Percentiles rank a stretch among this genome's conserved stretches.
Conservation (phyloP, 345 rosid genomes). For the Brassica carinata region DNA sequence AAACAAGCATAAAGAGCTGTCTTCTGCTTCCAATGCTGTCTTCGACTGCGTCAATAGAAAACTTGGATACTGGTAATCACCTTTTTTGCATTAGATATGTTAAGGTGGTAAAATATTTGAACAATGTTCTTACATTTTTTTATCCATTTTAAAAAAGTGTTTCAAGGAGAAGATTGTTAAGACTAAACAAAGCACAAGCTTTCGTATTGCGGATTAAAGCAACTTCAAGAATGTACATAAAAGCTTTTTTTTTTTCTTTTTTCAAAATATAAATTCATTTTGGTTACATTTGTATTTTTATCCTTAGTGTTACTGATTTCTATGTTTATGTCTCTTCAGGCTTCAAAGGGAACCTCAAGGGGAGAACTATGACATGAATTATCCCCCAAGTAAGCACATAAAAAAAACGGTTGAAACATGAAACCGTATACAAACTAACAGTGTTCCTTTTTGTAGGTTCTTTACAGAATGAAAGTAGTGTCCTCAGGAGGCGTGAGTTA, state of each 20-base stretch:
- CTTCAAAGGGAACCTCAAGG: neutral
- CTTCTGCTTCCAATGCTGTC: conserved; percentile 28
- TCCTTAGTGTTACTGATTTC: conserved; percentile 9
- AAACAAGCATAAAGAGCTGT: conserved; percentile 44
- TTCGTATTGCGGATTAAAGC: conserved; percentile 42
- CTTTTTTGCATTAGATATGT: neutral
- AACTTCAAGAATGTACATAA: conserved; percentile 45
- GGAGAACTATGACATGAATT: neutral
- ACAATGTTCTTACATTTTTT: neutral
- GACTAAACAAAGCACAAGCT: conserved; percentile 43
- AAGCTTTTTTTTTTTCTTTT: conserved; percentile 34
- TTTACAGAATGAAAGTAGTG: conserved; percentile 38
- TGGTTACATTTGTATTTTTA: conserved; percentile 8
- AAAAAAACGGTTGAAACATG: neutral
- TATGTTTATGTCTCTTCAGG: conserved; percentile 27
- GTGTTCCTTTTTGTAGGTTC: conserved; percentile 3
- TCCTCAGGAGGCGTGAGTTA: conserved; percentile 61
- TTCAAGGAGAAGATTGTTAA: conserved; percentile 55
- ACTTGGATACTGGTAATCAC: conserved; percentile 59
- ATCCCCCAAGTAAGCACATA: conserved; percentile 24
- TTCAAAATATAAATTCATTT: conserved; percentile 11
- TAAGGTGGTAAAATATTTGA: neutral
- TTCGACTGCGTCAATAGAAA: conserved; percentile 54
- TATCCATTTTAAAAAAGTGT: conserved; percentile 41
- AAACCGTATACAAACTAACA: neutral